A percentile compares a stretch with the other conserved stretches of the same genome.
phyloP scores from a whole-genome alignment of 352 stramenopile species.

The Nothophytophthora sp. region DNA sequence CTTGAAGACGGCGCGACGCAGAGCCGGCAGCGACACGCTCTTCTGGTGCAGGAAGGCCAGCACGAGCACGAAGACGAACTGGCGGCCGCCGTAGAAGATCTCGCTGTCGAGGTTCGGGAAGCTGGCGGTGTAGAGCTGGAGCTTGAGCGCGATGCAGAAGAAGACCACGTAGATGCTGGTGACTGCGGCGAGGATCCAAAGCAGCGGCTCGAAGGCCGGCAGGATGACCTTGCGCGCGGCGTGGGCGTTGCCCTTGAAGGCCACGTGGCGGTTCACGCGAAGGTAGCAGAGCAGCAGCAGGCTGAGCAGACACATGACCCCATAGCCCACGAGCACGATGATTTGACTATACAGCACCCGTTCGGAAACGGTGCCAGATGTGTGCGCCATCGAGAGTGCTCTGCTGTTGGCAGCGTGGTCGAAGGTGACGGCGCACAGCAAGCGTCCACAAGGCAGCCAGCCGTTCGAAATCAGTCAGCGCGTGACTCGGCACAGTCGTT shows the following conservation, averaged over 20 bases:
- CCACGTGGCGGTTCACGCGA: slow-evolving; percentile 36
- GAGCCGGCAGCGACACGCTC: slow-evolving; percentile 56
- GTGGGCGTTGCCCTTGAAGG: slow-evolving; percentile 40
- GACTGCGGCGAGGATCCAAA: slow-evolving; percentile 41
- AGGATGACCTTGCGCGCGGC: slow-evolving; percentile 54
- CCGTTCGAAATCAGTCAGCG: too few relatives aligned
- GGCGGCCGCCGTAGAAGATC: slow-evolving; percentile 41
- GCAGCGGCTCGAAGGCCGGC: slow-evolving; percentile 55
- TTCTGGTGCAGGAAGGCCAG: slow-evolving; percentile 62
- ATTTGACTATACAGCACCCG: slow-evolving; percentile 29
- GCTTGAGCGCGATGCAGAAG: slow-evolving; percentile 33
- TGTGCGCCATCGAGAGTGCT: too few relatives aligned
- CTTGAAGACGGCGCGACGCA: slow-evolving; percentile 39
- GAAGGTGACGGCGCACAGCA: too few relatives aligned
- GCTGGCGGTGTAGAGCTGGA: slow-evolving; percentile 29
- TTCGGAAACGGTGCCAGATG: neutral
- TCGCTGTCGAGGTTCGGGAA: slow-evolving; percentile 34
- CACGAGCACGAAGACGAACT: slow-evolving; percentile 59
- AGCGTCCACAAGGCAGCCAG: too few relatives aligned
- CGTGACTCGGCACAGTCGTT: too few relatives aligned
- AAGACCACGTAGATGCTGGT: slow-evolving; percentile 32
- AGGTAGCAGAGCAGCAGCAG: slow-evolving; percentile 45
- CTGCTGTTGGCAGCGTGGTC: too few relatives aligned
- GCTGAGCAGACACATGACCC: slow-evolving; percentile 30
- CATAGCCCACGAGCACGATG: slow-evolving; percentile 36